These are phyloP conservation scores for Camelina hispida DNA, from an alignment of 345 rosid genomes.

Conservation along the genomic window DNA sequence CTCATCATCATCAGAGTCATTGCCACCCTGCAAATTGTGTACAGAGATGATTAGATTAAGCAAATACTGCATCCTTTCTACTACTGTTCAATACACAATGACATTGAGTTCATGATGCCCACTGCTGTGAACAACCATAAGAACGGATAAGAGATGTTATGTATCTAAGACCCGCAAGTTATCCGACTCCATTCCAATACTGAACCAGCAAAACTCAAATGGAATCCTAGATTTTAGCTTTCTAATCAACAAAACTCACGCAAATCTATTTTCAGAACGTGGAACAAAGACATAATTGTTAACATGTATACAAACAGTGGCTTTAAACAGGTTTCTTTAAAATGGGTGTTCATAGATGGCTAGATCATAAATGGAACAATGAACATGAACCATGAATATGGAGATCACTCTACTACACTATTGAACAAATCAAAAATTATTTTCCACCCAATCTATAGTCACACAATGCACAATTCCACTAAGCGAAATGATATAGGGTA, in stretches of 20 bases:
- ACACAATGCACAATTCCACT: not conserved
- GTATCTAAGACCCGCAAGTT: not conserved
- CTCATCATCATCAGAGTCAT: slow-evolving; percentile 59
- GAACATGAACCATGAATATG: not conserved
- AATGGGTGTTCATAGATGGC: not conserved
- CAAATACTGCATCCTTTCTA: not conserved
- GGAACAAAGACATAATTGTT: not conserved
- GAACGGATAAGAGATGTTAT: not conserved
- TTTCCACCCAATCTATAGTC: slow-evolving; percentile 14
- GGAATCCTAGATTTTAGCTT: not conserved
- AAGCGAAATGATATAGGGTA: not conserved
- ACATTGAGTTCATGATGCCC: not conserved
- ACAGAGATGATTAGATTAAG: slow-evolving; percentile 4
- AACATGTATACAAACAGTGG: not conserved
- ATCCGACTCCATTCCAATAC: not conserved
- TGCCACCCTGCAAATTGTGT: slow-evolving; percentile 58
- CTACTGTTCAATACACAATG: not conserved
- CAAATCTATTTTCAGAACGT: not conserved
- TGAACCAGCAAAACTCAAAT: not conserved
- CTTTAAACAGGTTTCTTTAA: not conserved
- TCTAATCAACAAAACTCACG: not conserved
- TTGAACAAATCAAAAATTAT: not conserved
- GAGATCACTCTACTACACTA: not conserved
- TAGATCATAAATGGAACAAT: not conserved
- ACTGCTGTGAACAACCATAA: not conserved